A percentile compares a stretch with the other conserved stretches of the same genome.
Conservation (phyloP, 2,329 filamentous ascomycete genomes). For the Hypomyces perniciosus region DNA sequence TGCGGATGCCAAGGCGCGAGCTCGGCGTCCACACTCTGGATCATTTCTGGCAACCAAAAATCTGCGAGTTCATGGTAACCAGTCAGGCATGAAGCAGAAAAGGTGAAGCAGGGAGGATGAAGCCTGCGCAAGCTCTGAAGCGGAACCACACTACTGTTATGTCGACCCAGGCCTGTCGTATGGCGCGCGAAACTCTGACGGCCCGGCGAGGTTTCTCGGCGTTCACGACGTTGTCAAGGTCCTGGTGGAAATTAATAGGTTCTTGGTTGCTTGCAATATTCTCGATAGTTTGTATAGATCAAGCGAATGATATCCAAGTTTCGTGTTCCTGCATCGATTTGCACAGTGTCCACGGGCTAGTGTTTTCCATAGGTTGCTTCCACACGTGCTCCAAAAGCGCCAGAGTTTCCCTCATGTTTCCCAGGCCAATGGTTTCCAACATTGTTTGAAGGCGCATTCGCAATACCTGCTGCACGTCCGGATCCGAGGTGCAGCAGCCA, state of each 20-base stretch:
- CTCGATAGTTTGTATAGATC: conserved; percentile 3
- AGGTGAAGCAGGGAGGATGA: neutral
- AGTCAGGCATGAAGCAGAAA: neutral
- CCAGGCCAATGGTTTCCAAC: conserved; percentile 34
- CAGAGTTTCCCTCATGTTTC: conserved; percentile 40
- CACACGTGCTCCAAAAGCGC: conserved; percentile 38
- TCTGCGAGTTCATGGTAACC: conserved; percentile 22
- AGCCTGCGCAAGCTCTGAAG: too few species aligned
- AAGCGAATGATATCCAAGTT: conserved; percentile 46
- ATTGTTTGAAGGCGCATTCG: conserved; percentile 29
- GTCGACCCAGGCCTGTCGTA: neutral
- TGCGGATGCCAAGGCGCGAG: conserved; percentile 22
- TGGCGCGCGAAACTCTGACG: neutral
- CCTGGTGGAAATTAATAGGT: neutral
- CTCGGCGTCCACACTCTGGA: conserved; percentile 23
- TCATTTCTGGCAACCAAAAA: conserved; percentile 20
- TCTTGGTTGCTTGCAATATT: neutral
- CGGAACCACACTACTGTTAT: too few species aligned
- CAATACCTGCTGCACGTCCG: conserved; percentile 31
- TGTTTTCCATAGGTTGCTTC: conserved; percentile 25
- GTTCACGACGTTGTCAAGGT: too few species aligned
- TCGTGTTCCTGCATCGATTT: conserved; percentile 40
- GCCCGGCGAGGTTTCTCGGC: too few species aligned
- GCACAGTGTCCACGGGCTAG: conserved; percentile 39
- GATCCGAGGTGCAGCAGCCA: conserved; percentile 30